Evolutionary conservation across 2,329 filamentous ascomycete genomes (phyloP), one percentile per base, ranked within the genome.

Genomic region (Fusarium sublunatum): DNA sequence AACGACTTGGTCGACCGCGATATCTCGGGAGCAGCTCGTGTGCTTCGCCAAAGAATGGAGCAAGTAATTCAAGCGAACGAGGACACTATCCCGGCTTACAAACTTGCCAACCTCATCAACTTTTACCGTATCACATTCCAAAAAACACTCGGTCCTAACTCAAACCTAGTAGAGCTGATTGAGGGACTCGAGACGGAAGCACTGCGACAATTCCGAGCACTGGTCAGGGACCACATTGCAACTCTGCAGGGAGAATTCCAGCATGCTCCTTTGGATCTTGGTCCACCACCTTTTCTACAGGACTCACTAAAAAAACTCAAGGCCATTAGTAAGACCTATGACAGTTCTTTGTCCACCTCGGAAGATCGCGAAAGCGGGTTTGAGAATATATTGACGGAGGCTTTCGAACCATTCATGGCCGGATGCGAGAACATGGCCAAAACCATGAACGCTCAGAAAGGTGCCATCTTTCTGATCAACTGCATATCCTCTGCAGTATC

Each of bases 31-130:
- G 93, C 94, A 5, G 88, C 90, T 34, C 87, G 92, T 22, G 86
- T 93, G n/a, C 77, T 98, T n/a, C 88, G 91, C 25, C 93, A 97
- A 74, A 86, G 94, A 29, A 88, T 96, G 48, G 93, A 97, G 75
- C 91, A 98, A 70, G 91, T 96, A 19, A 90, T 98, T 13, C 93
- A 96, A 70, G 91, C 91, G 59, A 94, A 97, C 73, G 93, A 97
- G 68, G 93, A 98, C 57, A 90, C 90, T 1, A 91, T 96, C 19
- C 81, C 93, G 44, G 89, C 92, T 31, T 99, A 97, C 79, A 95
- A 93, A 74, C 87, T 98, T 36, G 89, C 92, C 10, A 97, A 96
- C 69, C 81, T 99, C 2, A 83, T 98, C 38, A 88, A 87, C 36
- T 99, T 99, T 77, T 99, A 99, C 77, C 88, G 87, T 28, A 83